Evolutionary conservation across 1,284 basidiomycete genomes (phyloP).

Genomic region (Lignosus rhinocerotis): DNA sequence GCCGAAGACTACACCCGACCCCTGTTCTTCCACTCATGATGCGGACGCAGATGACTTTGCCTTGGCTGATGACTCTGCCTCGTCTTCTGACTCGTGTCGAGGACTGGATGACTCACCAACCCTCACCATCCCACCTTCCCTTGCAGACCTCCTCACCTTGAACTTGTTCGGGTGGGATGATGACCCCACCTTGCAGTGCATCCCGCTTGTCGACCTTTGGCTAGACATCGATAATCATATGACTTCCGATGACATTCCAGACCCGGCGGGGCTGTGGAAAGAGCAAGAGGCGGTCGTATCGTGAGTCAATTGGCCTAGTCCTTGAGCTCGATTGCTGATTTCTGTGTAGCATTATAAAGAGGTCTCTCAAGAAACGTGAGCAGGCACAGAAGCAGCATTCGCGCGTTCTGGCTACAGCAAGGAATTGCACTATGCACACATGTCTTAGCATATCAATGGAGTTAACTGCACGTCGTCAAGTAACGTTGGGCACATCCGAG

Average conservation of each 20-base stretch:
- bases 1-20: neutral
- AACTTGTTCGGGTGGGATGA: neutral
- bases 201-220: conserved; percentile 18
- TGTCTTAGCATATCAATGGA: no score
- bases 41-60: neutral
- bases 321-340: neutral
- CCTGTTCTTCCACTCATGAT: neutral
- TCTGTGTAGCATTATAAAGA: neutral
- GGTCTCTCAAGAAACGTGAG: neutral
- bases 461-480: no score
- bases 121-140: neutral
- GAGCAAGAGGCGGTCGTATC: neutral
- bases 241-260: conserved; percentile 2
- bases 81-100: neutral
- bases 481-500: no score
- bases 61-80: neutral
- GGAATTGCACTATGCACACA: no score
- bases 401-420: no score
- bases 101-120: neutral
- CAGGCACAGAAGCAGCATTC: no score
- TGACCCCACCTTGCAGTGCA: neutral
- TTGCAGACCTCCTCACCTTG: neutral
- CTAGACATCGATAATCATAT: conserved; percentile 10
- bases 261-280: conserved; percentile 3
- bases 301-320: neutral